Base-by-base conservation (phyloP, 140 eudicot species). In the Senecio squalidus region DNA sequence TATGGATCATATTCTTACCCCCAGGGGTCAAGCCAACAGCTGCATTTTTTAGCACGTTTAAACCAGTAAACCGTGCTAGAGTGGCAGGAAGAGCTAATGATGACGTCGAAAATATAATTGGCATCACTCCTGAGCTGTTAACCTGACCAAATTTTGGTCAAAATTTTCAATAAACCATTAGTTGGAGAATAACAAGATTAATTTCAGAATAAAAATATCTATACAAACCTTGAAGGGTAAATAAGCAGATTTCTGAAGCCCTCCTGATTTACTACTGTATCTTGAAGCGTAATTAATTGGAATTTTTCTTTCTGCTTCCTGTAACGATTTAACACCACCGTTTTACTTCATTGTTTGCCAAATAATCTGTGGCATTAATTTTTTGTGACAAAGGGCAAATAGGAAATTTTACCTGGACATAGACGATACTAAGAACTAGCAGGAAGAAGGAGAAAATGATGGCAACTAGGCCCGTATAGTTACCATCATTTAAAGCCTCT, bases 261-360 rank as follows among this genome's bases (percentile, higher is more conserved):
- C 96, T 6, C 95, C 96, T 14, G 89, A 69, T 75, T 75, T 75
- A 45, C 96, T 76, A 47, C 83, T 74, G 74, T 74, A 93, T 77
- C 99, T 78, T 47, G 99, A 93, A 53, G 96, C 99, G 82, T 93
- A 93, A 77, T 93, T 93, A 10, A 93, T 33, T 11, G 99, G 99
- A 70, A 93, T 93, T 76, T 93, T 93, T 75, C 99, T 88, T 80
- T 93, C 99, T 9, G 99, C 99, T 80, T 93, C 99, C 99, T 93
- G 85, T 68, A 69, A 77, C 0, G 15, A 18, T 51, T 30, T 54
- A 49, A 20, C 52, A 52, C 7, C 23, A 25, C 28, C 39, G 31
- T 2, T 8, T 18, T 50, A 38, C 23, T 28, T 47, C 30, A 27
- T 5, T 15, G 27, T 29, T 36, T 36, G 10, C 43, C 15, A 69